Conservation (phyloP, 2,329 filamentous ascomycete genomes). For the Chrysosporium keratinophilum region DNA sequence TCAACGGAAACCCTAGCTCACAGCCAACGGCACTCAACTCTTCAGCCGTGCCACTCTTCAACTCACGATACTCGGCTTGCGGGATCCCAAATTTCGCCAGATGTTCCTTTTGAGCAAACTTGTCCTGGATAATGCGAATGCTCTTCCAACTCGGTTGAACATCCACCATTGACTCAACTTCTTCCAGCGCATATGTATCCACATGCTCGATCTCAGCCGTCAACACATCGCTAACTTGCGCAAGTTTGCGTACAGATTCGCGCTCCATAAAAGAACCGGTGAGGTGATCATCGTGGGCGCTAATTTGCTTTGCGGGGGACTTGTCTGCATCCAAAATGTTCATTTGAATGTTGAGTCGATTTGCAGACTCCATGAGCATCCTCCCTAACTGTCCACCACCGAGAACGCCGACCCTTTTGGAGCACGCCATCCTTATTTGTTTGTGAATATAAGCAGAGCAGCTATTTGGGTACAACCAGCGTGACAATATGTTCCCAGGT, state of each 20-base stretch:
- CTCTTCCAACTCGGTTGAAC: slow-evolving; percentile 79
- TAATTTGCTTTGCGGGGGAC: slow-evolving; percentile 77
- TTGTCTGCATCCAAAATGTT: slow-evolving; percentile 67
- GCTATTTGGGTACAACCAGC: no score
- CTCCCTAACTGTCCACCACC: slow-evolving; percentile 70
- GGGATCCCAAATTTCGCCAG: slow-evolving; percentile 57
- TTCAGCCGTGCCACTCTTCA: slow-evolving; percentile 49
- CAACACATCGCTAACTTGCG: slow-evolving; percentile 63
- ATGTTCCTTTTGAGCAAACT: slow-evolving; percentile 80
- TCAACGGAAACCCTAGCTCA: slow-evolving; percentile 68
- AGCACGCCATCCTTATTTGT: slow-evolving; percentile 10
- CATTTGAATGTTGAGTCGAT: slow-evolving; percentile 64
- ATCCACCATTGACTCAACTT: slow-evolving; percentile 56
- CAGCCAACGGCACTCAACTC: slow-evolving; percentile 55
- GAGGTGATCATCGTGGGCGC: slow-evolving; percentile 62
- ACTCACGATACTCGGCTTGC: slow-evolving; percentile 58
- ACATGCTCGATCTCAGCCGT: slow-evolving; percentile 96
- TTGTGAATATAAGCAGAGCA: background rate
- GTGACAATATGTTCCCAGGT: no score
- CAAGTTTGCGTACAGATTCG: slow-evolving; percentile 68
- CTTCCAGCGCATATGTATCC: slow-evolving; percentile 77
- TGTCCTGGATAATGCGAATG: slow-evolving; percentile 83
- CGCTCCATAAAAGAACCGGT: slow-evolving; percentile 80
- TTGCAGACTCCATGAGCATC: slow-evolving; percentile 87
- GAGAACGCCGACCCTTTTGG: slow-evolving; percentile 39